phyloP scores from a whole-genome alignment of 106 monocot genomes.

The Platanthera guangdongensis region DNA sequence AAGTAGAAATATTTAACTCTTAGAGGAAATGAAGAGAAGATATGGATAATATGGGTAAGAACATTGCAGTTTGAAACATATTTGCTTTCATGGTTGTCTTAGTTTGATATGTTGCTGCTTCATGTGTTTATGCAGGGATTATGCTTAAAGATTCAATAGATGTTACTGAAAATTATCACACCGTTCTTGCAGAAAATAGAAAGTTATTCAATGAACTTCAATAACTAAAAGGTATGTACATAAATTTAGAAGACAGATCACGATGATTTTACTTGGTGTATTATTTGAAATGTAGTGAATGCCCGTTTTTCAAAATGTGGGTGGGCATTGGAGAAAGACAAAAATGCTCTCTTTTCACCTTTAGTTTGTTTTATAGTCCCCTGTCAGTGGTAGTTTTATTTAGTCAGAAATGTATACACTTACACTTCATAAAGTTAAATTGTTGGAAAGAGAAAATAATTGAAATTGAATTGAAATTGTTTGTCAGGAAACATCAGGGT shows the following conservation, averaged over 20 bases:
- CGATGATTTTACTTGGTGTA: not conserved
- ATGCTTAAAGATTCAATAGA: slow-evolving; percentile 71
- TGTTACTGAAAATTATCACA: slow-evolving; percentile 91
- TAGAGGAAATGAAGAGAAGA: slow-evolving; percentile 61
- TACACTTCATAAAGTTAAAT: not conserved
- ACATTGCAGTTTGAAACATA: not conserved
- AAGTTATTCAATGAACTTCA: slow-evolving; percentile 86
- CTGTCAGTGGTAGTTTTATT: not conserved
- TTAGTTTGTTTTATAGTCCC: not conserved
- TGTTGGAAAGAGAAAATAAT: not conserved
- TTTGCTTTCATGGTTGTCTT: not conserved
- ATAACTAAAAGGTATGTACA: slow-evolving; percentile 78
- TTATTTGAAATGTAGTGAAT: not conserved
- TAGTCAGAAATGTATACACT: not conserved
- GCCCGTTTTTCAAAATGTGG: not conserved
- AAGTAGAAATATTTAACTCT: slow-evolving; percentile 38
- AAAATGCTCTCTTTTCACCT: not conserved
- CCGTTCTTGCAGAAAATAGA: slow-evolving; percentile 76
- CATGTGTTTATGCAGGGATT: slow-evolving; percentile 32
- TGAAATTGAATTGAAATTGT: slow-evolving; percentile 1
- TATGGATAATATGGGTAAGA: slow-evolving; percentile 53
- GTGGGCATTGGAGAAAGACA: not conserved
- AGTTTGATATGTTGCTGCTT: not conserved
- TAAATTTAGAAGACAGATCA: not conserved
- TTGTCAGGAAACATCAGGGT: slow-evolving; percentile 88